A percentile compares a stretch with the other conserved stretches of the same genome.
Conservation (phyloP, 169 alveolate genomes). For the Eimeria acervulina region DNA sequence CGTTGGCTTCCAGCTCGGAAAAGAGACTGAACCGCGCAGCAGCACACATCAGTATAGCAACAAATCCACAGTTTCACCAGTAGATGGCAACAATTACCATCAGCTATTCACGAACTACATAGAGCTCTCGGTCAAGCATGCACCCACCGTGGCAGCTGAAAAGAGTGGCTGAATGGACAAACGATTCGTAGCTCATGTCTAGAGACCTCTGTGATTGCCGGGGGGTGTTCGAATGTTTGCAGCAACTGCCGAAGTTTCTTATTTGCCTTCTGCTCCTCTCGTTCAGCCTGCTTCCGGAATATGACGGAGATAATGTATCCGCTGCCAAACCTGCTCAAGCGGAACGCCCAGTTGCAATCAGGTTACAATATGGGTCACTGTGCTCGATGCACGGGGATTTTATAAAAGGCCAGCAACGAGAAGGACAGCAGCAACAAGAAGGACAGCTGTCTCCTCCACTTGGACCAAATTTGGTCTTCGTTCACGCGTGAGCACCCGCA, state of each 20-base stretch:
- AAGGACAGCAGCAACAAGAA: neutral
- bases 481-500: neutral
- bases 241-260: constrained; percentile 35
- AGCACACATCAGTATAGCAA: neutral
- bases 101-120: neutral
- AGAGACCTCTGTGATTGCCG: constrained; percentile 19
- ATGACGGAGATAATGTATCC: constrained; percentile 56
- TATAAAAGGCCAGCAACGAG: too few relatives aligned
- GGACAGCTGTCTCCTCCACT: neutral
- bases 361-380: too few relatives aligned
- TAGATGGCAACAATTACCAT: neutral
- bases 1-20: constrained; percentile 45
- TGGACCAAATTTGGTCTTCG: neutral
- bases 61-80: neutral
- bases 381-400: neutral
- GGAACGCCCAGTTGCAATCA: neutral
- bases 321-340: constrained; percentile 76
- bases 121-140: neutral
- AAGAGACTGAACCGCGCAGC: constrained; percentile 53
- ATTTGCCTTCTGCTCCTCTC: constrained; percentile 65
- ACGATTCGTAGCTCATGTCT: constrained; percentile 69
- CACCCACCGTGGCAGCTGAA: constrained; percentile 63
- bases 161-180: constrained; percentile 46
- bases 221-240: constrained; percentile 59
- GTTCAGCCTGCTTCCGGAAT: neutral